A percentile compares a stretch with the other conserved stretches of the same genome.
Conservation (phyloP, 805 yeast species). For the Cyberlindnera xylosilytica region DNA sequence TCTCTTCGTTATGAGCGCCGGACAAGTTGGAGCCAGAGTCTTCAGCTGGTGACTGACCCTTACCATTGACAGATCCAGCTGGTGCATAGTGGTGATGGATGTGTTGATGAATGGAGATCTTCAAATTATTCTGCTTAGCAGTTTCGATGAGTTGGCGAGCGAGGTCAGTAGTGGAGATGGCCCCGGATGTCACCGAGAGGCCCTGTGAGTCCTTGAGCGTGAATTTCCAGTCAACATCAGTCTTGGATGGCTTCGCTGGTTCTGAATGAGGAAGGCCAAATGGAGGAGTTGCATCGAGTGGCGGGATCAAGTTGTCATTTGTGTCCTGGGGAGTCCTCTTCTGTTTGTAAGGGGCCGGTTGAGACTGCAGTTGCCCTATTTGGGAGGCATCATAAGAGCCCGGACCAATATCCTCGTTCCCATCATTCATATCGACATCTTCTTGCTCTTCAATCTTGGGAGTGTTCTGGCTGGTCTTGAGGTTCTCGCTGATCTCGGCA, state of each 20-base stretch:
- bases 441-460: constrained; percentile 2
- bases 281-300: constrained; percentile 8
- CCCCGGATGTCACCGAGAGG: constrained; percentile 46
- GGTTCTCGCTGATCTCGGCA: constrained; percentile 24
- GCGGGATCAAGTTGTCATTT: constrained; percentile 1
- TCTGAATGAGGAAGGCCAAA: constrained; percentile 11
- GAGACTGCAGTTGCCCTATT: neutral
- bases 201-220: constrained; percentile 45
- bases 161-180: constrained; percentile 47
- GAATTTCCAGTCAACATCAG: constrained; percentile 61
- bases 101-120: constrained; percentile 79
- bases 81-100: constrained; percentile 69
- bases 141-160: constrained; percentile 57
- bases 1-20: constrained; percentile 18
- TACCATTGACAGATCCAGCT: constrained; percentile 28
- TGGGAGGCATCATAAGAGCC: neutral
- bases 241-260: constrained; percentile 26
- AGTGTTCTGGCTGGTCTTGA: constrained; percentile 16
- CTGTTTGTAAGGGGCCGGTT: neutral
- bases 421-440: neutral
- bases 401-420: neutral
- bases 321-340: neutral
- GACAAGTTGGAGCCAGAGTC: constrained; percentile 25
- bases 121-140: constrained; percentile 54
- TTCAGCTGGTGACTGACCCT: constrained; percentile 20